Percentiles rank a stretch among this genome's conserved stretches.
Conservation (phyloP, 2,329 filamentous ascomycete species). For the Neurospora sp. region DNA sequence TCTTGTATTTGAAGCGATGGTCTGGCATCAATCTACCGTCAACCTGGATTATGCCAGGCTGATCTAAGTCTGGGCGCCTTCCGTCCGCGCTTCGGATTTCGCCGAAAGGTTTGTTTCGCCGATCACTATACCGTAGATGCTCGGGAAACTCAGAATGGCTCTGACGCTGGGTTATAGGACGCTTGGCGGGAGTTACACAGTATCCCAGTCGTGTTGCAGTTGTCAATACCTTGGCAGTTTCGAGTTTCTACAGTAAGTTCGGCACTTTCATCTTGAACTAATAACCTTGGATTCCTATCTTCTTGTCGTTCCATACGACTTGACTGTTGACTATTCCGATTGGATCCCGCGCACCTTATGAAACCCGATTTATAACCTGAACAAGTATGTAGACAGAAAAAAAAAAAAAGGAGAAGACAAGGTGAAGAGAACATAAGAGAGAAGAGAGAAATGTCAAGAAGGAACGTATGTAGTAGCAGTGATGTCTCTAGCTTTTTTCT, state of each 20-base stretch:
- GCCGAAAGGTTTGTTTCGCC: conserved; percentile 8
- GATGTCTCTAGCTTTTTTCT: neutral
- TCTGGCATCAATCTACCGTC: neutral
- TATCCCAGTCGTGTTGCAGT: neutral
- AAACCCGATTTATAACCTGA: neutral
- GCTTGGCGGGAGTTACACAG: neutral
- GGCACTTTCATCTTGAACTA: neutral
- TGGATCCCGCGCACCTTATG: neutral
- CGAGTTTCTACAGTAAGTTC: neutral
- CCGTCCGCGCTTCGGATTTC: conserved; percentile 9
- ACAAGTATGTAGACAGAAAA: neutral
- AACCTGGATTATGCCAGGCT: neutral
- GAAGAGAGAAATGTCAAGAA: neutral
- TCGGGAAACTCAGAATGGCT: neutral
- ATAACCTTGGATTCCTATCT: neutral
- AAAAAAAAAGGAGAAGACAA: neutral
- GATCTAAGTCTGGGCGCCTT: conserved; percentile 9
- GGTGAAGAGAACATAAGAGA: neutral
- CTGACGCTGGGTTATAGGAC: neutral
- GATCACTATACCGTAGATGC: neutral
- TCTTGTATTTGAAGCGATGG: neutral
- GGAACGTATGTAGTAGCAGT: neutral
- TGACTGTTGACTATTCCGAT: neutral
- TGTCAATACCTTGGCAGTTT: neutral
- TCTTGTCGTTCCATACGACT: neutral